These are phyloP conservation scores for Didymellaceae sp. DNA, from an alignment of 2,329 filamentous ascomycete genomes.

Conservation along the genomic window DNA sequence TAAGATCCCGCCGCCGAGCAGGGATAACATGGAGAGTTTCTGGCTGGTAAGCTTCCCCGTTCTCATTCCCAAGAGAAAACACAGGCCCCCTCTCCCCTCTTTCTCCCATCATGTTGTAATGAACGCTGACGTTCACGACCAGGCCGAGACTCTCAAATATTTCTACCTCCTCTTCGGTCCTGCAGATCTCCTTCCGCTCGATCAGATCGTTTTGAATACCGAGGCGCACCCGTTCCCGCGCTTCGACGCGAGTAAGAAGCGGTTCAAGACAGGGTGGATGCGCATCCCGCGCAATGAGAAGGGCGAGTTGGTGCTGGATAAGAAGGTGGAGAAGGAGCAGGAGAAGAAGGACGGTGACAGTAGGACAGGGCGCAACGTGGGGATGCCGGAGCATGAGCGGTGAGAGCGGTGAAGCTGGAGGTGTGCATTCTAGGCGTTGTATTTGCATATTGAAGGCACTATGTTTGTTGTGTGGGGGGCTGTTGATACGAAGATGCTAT, in stretches of 20 bases:
- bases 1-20: constrained; percentile 68
- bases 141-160: constrained; percentile 97
- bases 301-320: constrained; percentile 34
- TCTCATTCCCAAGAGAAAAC: no score
- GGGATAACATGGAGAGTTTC: constrained; percentile 98
- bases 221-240: constrained; percentile 90
- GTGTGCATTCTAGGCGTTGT: no score
- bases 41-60: constrained; percentile 83
- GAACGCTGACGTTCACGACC: neutral
- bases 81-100: neutral
- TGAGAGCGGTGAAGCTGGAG: no score
- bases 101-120: neutral
- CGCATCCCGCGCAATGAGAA: constrained; percentile 64
- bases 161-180: constrained; percentile 94
- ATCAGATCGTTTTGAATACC: constrained; percentile 91
- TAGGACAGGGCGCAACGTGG: neutral
- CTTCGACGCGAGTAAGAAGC: constrained; percentile 75
- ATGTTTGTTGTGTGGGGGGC: no score
- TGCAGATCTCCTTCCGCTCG: constrained; percentile 79
- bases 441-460: no score
- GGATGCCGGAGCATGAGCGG: neutral
- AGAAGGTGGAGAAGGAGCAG: constrained; percentile 9
- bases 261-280: constrained; percentile 83
- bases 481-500: no score
- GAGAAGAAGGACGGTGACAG: neutral